phyloP scores from a whole-genome alignment of 2,329 filamentous ascomycete species.

The Ambrosiella cleistominuta region DNA sequence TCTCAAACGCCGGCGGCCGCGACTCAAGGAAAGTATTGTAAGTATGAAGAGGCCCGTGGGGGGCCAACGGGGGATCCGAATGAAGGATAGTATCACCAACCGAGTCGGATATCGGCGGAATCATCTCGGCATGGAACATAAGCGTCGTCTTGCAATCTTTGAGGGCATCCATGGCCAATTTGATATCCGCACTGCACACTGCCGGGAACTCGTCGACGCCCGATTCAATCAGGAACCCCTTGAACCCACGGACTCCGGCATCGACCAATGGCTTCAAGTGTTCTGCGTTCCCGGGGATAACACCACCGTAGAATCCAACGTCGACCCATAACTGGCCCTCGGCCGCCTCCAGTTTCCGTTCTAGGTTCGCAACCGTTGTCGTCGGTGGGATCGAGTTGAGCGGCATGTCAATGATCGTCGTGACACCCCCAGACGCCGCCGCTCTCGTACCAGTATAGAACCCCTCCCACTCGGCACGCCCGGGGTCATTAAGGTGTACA shows the following conservation, averaged over 20 bases:
- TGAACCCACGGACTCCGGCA: constrained; percentile 83
- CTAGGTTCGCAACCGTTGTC: constrained; percentile 65
- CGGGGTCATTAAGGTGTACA: constrained; percentile 93
- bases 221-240: constrained; percentile 92
- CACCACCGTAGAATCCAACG: constrained; percentile 93
- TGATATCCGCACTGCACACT: constrained; percentile 63
- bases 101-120: constrained; percentile 66
- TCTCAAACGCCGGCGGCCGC: constrained; percentile 77
- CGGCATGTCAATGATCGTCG: constrained; percentile 95
- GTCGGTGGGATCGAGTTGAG: constrained; percentile 93
- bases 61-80: constrained; percentile 51
- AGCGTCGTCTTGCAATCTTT: constrained; percentile 71
- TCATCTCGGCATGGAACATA: constrained; percentile 99
- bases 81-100: constrained; percentile 60
- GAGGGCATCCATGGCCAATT: constrained; percentile 62
- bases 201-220: constrained; percentile 94
- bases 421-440: constrained; percentile 88
- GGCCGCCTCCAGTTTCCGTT: constrained; percentile 73
- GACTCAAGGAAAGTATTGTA: constrained; percentile 89
- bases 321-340: constrained; percentile 90
- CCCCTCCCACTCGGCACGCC: constrained; percentile 94
- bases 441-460: constrained; percentile 90
- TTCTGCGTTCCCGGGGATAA: constrained; percentile 72
- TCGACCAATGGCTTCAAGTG: constrained; percentile 68
- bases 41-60: constrained; percentile 52